Percentiles rank a stretch among this genome's conserved stretches.
Conservation (phyloP, 345 rosid genomes). For the Camelina neglecta region DNA sequence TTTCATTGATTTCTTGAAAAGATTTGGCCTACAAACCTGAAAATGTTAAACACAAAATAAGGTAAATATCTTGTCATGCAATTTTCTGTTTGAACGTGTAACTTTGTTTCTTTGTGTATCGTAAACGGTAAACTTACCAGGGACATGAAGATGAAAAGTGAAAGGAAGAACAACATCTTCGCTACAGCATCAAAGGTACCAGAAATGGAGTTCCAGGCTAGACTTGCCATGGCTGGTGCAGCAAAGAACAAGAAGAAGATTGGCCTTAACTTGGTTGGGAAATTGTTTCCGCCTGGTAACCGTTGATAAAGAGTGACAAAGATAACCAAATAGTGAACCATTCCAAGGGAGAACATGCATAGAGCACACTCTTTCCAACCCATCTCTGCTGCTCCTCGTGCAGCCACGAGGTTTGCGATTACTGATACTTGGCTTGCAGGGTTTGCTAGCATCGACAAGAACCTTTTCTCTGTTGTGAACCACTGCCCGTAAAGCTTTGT, state of each 20-base stretch:
- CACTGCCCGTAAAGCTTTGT: conserved; percentile 79
- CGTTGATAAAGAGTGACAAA: conserved; percentile 78
- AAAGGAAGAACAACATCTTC: conserved; percentile 66
- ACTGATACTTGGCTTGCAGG: conserved; percentile 71
- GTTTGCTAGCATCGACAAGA: conserved; percentile 60
- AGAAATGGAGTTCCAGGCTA: conserved; percentile 69
- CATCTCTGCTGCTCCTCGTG: conserved; percentile 60
- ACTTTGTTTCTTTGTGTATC: background rate
- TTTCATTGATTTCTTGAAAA: conserved; percentile 71
- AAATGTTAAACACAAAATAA: background rate
- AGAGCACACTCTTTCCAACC: conserved; percentile 67
- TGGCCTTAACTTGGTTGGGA: conserved; percentile 58
- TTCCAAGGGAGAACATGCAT: conserved; percentile 66
- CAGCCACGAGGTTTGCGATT: conserved; percentile 65
- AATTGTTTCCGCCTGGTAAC: conserved; percentile 49
- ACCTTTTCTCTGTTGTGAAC: conserved; percentile 69
- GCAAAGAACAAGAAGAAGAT: conserved; percentile 74
- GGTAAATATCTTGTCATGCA: background rate
- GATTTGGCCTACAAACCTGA: conserved; percentile 64
- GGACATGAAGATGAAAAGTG: conserved; percentile 63
- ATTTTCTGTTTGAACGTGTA: background rate
- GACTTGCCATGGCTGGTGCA: conserved; percentile 68
- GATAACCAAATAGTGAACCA: conserved; percentile 68
- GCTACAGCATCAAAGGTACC: conserved; percentile 55
- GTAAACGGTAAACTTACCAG: conserved; percentile 47